A percentile compares a stretch with the other conserved stretches of the same genome.
phyloP scores from a whole-genome alignment of 2,329 filamentous ascomycete genomes.

The Westerdykella sp. region DNA sequence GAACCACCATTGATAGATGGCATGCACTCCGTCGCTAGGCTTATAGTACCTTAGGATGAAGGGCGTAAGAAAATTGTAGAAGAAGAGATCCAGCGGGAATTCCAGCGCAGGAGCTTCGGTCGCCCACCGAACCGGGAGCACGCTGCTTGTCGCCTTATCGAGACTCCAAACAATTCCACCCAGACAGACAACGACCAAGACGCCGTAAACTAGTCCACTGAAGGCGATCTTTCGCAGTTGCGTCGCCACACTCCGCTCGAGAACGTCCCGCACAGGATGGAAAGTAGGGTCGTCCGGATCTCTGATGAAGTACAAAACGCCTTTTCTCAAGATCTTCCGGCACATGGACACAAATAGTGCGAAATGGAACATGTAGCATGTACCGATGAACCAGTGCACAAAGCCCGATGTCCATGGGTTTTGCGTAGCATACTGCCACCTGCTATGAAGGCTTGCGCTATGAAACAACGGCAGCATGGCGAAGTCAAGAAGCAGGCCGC shows the following conservation, averaged over 20 bases:
- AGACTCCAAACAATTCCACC: conserved; percentile 96
- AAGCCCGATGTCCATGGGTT: conserved; percentile 89
- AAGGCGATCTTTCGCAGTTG: conserved; percentile 95
- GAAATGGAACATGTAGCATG: conserved; percentile 99
- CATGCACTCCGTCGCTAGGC: conserved; percentile 75
- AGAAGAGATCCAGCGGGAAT: conserved; percentile 87
- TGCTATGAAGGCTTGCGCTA: conserved; percentile 67
- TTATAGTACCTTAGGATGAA: conserved; percentile 77
- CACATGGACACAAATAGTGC: conserved; percentile 98
- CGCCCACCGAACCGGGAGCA: conserved; percentile 89
- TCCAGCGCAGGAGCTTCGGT: conserved; percentile 88
- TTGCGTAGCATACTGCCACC: conserved; percentile 68
- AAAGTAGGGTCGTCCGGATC: conserved; percentile 98
- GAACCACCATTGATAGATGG: conserved; percentile 96
- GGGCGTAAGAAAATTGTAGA: conserved; percentile 96
- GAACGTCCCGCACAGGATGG: conserved; percentile 91
- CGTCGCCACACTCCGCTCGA: conserved; percentile 85
- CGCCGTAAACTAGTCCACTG: conserved; percentile 91
- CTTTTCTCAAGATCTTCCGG: conserved; percentile 90
- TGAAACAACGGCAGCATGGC: conserved; percentile 87
- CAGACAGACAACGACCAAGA: conserved; percentile 83
- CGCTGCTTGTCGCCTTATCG: conserved; percentile 56
- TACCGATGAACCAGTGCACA: conserved; percentile 97
- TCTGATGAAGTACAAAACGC: conserved; percentile 94
- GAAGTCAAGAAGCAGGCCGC: conserved; percentile 80